Base-by-base conservation (phyloP, 306 rosid species). In the Citrullus amarus region DNA sequence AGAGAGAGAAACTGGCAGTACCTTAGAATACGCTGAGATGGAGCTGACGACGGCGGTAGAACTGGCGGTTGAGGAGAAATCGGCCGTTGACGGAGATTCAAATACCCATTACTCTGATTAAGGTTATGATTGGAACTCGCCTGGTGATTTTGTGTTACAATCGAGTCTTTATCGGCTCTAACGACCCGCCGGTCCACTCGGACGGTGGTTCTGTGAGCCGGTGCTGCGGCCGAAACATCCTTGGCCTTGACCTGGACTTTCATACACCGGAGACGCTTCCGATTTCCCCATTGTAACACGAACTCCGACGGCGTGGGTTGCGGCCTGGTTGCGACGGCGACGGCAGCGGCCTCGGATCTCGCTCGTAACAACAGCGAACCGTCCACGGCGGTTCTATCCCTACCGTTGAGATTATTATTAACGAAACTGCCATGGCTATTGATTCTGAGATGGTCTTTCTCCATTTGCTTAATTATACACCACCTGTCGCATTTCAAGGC, bases 211-310 rank as follows among this genome's bases (percentile, higher is more conserved):
- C 85, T 81, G 17, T 88, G 90, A 82, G 84, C 90, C 82, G 93
- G 89, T 50, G 70, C 85, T 56, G 88, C 81, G 79, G 73, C 84
- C 70, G 78, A 74, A 17, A 54, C 78, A 30, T 74, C 69, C 68
- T 30, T 55, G 80, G 86, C 93, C 82, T 86, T 93, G 20, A 88
- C 96, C 93, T 88, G 96, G 55, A 89, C 86, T 87, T 93, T 93
- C 98, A 88, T 93, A 78, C 93, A 93, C 85, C 98, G 71, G 32
- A 87, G 91, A 69, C 98, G 88, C 90, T 93, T 93, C 71, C 93
- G 90, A 82, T 91, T 93, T 56, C 98, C 98, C 98, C 98, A 93
- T 83, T 87, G 92, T 73, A 90, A 81, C 20, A 84, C 92, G 78
- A 91, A 88, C 58, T 90, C 92, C 3, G 95, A 83, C 79, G 93